Conservation (phyloP, 2,329 filamentous ascomycete species). For the Diplodia sapinea region DNA sequence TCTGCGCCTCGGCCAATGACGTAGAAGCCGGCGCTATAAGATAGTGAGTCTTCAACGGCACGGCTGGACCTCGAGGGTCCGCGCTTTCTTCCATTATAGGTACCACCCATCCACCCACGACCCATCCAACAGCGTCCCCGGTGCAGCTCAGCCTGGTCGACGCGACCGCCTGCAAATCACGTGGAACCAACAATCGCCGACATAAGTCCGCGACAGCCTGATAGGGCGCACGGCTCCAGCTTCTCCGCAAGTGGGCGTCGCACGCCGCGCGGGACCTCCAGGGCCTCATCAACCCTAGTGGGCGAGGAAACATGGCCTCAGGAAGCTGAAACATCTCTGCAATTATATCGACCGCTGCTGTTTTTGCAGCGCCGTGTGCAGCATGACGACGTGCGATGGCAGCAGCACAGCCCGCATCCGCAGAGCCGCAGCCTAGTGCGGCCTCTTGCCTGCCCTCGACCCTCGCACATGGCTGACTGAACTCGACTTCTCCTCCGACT, state of each 20-base stretch:
- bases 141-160: not conserved
- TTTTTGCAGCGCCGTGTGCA: slow-evolving; percentile 1
- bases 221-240: not conserved
- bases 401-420: slow-evolving; percentile 11
- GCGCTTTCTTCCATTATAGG: not conserved
- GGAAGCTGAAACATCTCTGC: not conserved
- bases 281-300: slow-evolving; percentile 1
- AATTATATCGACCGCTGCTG: not conserved
- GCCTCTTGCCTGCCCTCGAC: not conserved
- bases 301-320: not conserved
- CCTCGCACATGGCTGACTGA: slow-evolving; percentile 4
- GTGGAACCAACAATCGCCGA: not conserved
- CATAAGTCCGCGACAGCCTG: not conserved
- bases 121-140: not conserved
- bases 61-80: slow-evolving; percentile 7
- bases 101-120: not conserved
- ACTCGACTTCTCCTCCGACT: not conserved
- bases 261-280: not conserved
- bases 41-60: not conserved
- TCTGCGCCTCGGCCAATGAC: slow-evolving; percentile 13
- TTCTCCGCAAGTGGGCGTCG: slow-evolving; percentile 4
- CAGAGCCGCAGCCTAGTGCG: slow-evolving; percentile 12
- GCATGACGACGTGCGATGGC: not conserved
- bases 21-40: not conserved
- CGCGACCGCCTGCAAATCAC: not conserved